phyloP scores from a whole-genome alignment of 805 yeast genomes.

The Brettanomyces sp. region DNA sequence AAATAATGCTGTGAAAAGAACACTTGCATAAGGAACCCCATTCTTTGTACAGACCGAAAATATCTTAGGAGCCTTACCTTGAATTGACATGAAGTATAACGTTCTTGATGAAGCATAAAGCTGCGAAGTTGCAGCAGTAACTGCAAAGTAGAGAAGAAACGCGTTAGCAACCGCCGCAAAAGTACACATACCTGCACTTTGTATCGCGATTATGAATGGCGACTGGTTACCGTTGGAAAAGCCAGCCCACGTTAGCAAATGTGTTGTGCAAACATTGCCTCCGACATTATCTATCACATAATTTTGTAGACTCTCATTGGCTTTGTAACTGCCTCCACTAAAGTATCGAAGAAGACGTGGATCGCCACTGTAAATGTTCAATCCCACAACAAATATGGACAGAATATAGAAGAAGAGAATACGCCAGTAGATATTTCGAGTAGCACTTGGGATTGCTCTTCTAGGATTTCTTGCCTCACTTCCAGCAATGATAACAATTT shows the following conservation, averaged over 20 bases:
- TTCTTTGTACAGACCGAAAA: slow-evolving; percentile 49
- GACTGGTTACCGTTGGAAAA: slow-evolving; percentile 40
- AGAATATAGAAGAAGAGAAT: slow-evolving; percentile 55
- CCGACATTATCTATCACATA: slow-evolving; percentile 18
- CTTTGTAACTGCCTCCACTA: slow-evolving; percentile 19
- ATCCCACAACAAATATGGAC: slow-evolving; percentile 58
- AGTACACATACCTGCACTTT: slow-evolving; percentile 40
- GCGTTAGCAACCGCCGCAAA: slow-evolving; percentile 45
- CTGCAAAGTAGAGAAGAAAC: slow-evolving; percentile 42
- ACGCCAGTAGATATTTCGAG: slow-evolving; percentile 65
- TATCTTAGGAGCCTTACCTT: slow-evolving; percentile 51
- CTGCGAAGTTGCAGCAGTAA: slow-evolving; percentile 49
- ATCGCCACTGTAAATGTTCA: slow-evolving; percentile 71
- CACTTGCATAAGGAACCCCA: slow-evolving; percentile 72
- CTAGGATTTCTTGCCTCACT: slow-evolving; percentile 82
- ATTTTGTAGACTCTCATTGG: slow-evolving; percentile 7
- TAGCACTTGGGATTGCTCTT: slow-evolving; percentile 66
- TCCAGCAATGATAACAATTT: slow-evolving; percentile 74
- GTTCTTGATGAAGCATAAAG: slow-evolving; percentile 55
- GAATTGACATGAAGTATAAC: slow-evolving; percentile 42
- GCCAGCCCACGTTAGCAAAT: slow-evolving; percentile 24
- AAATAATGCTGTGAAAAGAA: slow-evolving; percentile 51
- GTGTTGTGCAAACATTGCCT: slow-evolving; percentile 18
- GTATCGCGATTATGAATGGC: slow-evolving; percentile 50
- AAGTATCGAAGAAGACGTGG: slow-evolving; percentile 57